Evolutionary conservation across 148 eudicot genomes (phyloP).

Genomic region (Gaultheria prostrata): DNA sequence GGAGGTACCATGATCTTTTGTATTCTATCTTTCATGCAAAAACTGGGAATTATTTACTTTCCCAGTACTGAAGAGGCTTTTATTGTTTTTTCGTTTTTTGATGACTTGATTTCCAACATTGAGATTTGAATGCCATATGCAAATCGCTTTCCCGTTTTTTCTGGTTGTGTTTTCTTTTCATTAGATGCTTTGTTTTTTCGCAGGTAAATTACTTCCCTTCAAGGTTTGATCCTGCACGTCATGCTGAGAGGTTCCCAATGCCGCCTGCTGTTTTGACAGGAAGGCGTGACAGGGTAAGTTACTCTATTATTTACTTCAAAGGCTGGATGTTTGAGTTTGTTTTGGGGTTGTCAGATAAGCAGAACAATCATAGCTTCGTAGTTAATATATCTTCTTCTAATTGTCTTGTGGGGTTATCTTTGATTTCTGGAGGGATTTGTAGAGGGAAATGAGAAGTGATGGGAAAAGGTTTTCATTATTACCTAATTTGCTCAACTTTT

Average conservation of each 20-base stretch:
- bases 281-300: slow-evolving; percentile 71
- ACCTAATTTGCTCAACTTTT: not conserved
- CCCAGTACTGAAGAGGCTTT: not conserved
- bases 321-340: not conserved
- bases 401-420: not conserved
- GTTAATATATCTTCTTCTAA: not conserved
- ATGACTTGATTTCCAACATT: not conserved
- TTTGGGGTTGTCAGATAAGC: too few relatives aligned
- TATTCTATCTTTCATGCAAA: not conserved
- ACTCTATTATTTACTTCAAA: not conserved
- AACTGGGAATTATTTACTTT: not conserved
- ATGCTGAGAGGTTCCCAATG: slow-evolving; percentile 80
- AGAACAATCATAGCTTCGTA: not conserved
- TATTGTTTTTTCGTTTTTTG: not conserved
- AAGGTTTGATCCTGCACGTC: slow-evolving; percentile 86
- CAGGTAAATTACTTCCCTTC: slow-evolving; percentile 96
- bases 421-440: not conserved
- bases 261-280: slow-evolving; percentile 62
- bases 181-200: slow-evolving; percentile 3
- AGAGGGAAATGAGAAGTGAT: not conserved
- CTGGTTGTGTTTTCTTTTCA: not conserved
- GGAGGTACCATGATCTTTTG: slow-evolving; percentile 52
- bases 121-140: not conserved
- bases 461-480: not conserved
- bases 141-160: not conserved